Evolutionary conservation across 1,139 yeast genomes (phyloP).

Genomic region (Spathaspora sp.): DNA sequence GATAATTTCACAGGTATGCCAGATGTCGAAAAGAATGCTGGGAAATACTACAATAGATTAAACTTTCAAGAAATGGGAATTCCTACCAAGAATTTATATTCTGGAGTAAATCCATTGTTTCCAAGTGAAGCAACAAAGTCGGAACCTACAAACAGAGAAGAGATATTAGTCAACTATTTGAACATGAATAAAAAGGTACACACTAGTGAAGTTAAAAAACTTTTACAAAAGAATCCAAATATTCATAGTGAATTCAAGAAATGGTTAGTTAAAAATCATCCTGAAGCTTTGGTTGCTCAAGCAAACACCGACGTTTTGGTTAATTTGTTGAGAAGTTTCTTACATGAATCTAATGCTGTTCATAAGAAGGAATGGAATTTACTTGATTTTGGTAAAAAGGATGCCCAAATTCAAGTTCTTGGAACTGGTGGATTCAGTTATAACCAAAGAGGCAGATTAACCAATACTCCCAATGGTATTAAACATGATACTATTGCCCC

Average conservation of each 20-base stretch:
- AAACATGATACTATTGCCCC: constrained; percentile 59
- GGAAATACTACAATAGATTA: constrained; percentile 36
- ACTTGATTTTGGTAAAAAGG: constrained; percentile 22
- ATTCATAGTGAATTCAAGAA: constrained; percentile 30
- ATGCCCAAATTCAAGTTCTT: constrained; percentile 29
- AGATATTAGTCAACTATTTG: constrained; percentile 31
- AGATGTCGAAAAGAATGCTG: constrained; percentile 47
- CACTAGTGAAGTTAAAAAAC: constrained; percentile 24
- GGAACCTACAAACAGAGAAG: constrained; percentile 19
- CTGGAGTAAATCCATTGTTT: constrained; percentile 35
- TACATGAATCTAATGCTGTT: constrained; percentile 20
- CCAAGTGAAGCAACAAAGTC: constrained; percentile 24
- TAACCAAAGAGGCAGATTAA: constrained; percentile 65
- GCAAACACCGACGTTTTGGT: constrained; percentile 14
- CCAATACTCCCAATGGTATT: constrained; percentile 76
- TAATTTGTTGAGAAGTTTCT: constrained; percentile 29
- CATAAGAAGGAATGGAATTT: constrained; percentile 20
- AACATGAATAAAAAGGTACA: constrained; percentile 31
- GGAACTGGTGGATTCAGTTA: constrained; percentile 80
- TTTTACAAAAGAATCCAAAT: constrained; percentile 34
- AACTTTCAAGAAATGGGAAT: constrained; percentile 46
- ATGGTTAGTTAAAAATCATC: constrained; percentile 37
- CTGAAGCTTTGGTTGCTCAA: constrained; percentile 28
- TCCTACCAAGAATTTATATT: constrained; percentile 32
- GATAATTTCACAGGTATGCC: constrained; percentile 48